Conservation (phyloP, 495 filamentous ascomycete genomes). For the Bryoglossum gracile region DNA sequence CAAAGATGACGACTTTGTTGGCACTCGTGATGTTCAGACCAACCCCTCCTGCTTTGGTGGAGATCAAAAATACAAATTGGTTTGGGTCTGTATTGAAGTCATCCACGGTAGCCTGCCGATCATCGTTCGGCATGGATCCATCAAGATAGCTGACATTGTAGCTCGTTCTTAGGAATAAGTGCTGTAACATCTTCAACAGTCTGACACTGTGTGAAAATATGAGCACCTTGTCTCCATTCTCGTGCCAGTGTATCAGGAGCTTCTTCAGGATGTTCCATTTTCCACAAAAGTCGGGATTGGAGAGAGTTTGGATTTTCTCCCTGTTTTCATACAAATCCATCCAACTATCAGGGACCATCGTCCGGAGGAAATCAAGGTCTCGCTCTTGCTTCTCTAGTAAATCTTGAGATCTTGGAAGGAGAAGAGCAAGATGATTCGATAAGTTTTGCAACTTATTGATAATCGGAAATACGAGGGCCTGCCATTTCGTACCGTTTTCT, state of each 20-base stretch:
- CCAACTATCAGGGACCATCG: conserved; percentile 72
- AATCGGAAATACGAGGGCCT: conserved; percentile 71
- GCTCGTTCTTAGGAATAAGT: conserved; percentile 79
- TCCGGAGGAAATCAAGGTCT: conserved; percentile 69
- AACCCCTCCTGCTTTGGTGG: conserved; percentile 70
- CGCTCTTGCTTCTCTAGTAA: conserved; percentile 68
- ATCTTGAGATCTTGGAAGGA: conserved; percentile 68
- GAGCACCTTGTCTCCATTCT: conserved; percentile 83
- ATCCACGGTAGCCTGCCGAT: conserved; percentile 72
- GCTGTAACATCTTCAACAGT: conserved; percentile 75
- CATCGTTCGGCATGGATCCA: conserved; percentile 79
- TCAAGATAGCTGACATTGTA: conserved; percentile 92
- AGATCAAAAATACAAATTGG: conserved; percentile 95
- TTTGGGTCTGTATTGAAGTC: conserved; percentile 85
- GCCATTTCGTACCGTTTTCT: conserved; percentile 57
- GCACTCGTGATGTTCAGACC: conserved; percentile 95
- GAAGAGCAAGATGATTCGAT: conserved; percentile 83
- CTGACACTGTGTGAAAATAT: conserved; percentile 89
- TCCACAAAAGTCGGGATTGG: conserved; percentile 89
- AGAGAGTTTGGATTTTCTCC: conserved; percentile 73
- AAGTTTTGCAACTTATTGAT: conserved; percentile 79
- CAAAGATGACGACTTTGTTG: conserved; percentile 96
- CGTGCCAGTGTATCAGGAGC: conserved; percentile 82
- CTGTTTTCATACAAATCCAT: conserved; percentile 63
- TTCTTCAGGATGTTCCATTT: conserved; percentile 93